Percentiles rank a stretch among this genome's conserved stretches.
Conservation (phyloP, 1,284 basidiomycete genomes). For the Heterobasidion annosum region DNA sequence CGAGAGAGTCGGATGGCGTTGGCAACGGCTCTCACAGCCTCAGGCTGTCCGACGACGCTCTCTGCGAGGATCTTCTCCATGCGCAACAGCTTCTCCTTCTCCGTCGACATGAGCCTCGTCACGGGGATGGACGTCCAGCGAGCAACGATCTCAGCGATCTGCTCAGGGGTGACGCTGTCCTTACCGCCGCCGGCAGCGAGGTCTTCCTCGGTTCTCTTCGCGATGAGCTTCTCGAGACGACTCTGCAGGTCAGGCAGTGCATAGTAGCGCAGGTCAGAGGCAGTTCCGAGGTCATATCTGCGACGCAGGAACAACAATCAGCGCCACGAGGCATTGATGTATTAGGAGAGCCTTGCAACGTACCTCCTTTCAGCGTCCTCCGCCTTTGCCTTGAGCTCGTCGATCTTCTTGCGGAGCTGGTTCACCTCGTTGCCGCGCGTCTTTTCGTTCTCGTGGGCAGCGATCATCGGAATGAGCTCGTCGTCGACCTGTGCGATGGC, state of each 20-base stretch:
- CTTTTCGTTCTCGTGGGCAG: slow-evolving; percentile 89
- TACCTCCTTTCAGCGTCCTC: slow-evolving; percentile 85
- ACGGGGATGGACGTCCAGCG: slow-evolving; percentile 92
- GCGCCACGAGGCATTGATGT: not conserved
- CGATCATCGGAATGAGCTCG: slow-evolving; percentile 81
- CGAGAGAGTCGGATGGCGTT: slow-evolving; percentile 89
- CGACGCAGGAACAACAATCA: not conserved
- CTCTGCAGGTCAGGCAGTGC: slow-evolving; percentile 88
- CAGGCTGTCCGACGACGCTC: slow-evolving; percentile 82
- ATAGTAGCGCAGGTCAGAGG: slow-evolving; percentile 88
- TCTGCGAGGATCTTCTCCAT: slow-evolving; percentile 64
- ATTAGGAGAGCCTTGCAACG: not conserved
- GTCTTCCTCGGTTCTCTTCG: slow-evolving; percentile 69
- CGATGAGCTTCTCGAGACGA: slow-evolving; percentile 66
- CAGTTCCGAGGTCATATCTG: slow-evolving; percentile 69
- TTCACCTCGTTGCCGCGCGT: slow-evolving; percentile 82
- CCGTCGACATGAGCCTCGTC: slow-evolving; percentile 79
- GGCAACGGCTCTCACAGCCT: slow-evolving; percentile 84
- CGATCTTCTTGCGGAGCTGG: slow-evolving; percentile 74
- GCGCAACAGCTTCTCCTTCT: slow-evolving; percentile 82
- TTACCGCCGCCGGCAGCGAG: slow-evolving; percentile 40
- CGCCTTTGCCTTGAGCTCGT: slow-evolving; percentile 87
- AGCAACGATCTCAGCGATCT: slow-evolving; percentile 87
- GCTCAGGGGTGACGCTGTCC: slow-evolving; percentile 82
- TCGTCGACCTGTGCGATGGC: slow-evolving; percentile 86